Evolutionary conservation across 2,329 filamentous ascomycete genomes (phyloP), one percentile per base, ranked within the genome.

Genomic region (Cladobotryum mycophilum): DNA sequence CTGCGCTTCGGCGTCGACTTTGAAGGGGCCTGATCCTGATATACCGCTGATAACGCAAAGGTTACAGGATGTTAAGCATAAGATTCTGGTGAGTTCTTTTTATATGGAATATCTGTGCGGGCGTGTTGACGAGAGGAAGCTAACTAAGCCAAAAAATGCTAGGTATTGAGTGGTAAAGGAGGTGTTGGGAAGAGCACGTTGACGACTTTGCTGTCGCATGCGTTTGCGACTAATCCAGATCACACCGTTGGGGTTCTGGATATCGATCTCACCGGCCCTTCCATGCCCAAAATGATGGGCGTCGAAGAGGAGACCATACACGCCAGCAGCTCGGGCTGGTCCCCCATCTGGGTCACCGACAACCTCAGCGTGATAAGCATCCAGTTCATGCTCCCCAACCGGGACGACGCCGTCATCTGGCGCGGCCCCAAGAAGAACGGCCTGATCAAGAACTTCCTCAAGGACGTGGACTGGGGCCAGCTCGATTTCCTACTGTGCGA

Each of bases 271-370:
- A 96, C 90, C 70, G 93, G 93, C 0, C 93, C 93, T 1, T 89
- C 84, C 56, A 96, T 99, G 61, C 93, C 93, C 17, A 96, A 96
- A 73, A 97, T 99, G 92, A 91, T 99, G 85, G 93, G 93, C 34
- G 92, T 96, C 1, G 91, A 96, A 69, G 75, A 82, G 22, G 92
- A 99, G 71, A 95, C 88, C 1, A 93, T 99, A 47, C 93, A 99
- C 67, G 83, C 96, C 48, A 93, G 85, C 64, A 86, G 82, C 48
- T 82, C 85, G 1, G 93, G 93, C 2, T 96, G 91, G 93, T 89
- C 86, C 64, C 93, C 93, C 0, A 92, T 97, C 13, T 97, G 91
- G 88, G 91, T 96, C 14, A 81, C 85, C 60, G 93, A 97, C 61
- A 99, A 97, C 61, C 75, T 99, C 3, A 88, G 86, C 2, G 89